Evolutionary conservation across 768 basidiomycete genomes (phyloP).

Genomic region (Boletus reticuloceps): DNA sequence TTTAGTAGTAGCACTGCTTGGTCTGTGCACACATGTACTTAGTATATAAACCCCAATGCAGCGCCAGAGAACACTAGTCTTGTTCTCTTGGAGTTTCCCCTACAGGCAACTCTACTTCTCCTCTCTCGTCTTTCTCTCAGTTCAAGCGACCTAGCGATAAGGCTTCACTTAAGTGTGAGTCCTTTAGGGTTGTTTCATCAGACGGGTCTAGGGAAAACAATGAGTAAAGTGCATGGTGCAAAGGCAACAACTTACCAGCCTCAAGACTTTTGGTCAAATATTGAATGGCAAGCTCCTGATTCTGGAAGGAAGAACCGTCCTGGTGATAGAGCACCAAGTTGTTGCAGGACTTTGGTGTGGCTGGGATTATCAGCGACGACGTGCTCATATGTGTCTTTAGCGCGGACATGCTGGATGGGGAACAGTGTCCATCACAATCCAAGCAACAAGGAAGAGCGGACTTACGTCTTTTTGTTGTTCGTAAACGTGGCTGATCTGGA

Average conservation of each 20-base stretch:
- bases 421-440: constrained; percentile 10
- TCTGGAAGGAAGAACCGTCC: constrained; percentile 91
- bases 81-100: too few relatives aligned
- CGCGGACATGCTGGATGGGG: constrained; percentile 67
- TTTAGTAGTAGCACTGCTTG: too few relatives aligned
- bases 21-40: too few relatives aligned
- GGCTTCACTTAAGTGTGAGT: too few relatives aligned
- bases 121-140: too few relatives aligned
- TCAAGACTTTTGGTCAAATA: constrained; percentile 95
- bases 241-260: constrained; percentile 59
- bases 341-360: constrained; percentile 96
- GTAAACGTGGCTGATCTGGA: constrained; percentile 98
- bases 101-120: too few relatives aligned
- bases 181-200: too few relatives aligned
- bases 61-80: too few relatives aligned
- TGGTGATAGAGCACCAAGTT: constrained; percentile 97
- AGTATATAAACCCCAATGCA: too few relatives aligned
- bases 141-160: too few relatives aligned
- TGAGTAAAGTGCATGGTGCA: background rate
- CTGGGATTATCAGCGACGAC: constrained; percentile 91
- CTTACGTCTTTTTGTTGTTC: constrained; percentile 94
- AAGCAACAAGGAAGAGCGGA: constrained; percentile 7
- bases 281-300: constrained; percentile 90
- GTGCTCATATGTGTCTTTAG: constrained; percentile 94
- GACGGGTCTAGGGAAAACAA: constrained; percentile 62